phyloP scores from a whole-genome alignment of 2,329 filamentous ascomycete genomes.

The Orbilia brochopaga region DNA sequence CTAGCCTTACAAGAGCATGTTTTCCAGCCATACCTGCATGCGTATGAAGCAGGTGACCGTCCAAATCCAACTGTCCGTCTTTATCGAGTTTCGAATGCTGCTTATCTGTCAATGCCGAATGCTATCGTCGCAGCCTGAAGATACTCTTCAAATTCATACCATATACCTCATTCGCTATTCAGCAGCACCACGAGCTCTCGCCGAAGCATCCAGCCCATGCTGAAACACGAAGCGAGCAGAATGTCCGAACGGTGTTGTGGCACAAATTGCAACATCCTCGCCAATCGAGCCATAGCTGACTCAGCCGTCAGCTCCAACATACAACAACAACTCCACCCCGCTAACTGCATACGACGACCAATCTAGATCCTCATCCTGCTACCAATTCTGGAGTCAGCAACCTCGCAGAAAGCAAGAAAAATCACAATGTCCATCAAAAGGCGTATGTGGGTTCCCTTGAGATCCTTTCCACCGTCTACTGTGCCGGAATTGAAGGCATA shows the following conservation, averaged over 20 bases:
- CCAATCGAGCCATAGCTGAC: neutral
- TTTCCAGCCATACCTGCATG: no score
- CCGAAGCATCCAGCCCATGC: neutral
- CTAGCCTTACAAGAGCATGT: no score
- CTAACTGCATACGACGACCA: slow-evolving; percentile 9
- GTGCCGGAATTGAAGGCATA: neutral
- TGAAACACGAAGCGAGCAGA: neutral
- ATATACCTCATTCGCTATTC: no score
- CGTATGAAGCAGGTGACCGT: no score
- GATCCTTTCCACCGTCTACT: neutral
- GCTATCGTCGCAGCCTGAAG: no score
- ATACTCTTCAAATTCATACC: no score
- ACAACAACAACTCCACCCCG: slow-evolving; percentile 22
- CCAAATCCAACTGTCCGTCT: no score
- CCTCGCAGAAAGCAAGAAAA: neutral
- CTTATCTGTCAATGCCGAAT: no score
- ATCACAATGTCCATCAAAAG: slow-evolving; percentile 44
- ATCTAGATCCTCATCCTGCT: neutral
- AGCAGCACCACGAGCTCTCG: no score
- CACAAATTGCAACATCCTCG: slow-evolving; percentile 28
- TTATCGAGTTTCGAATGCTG: no score
- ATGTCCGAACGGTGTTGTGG: slow-evolving; percentile 19
- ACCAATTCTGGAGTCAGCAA: neutral
- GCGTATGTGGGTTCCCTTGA: slow-evolving; percentile 31
- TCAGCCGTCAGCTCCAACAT: slow-evolving; percentile 5